A percentile compares a stretch with the other conserved stretches of the same genome.
Conservation (phyloP, 2,329 filamentous ascomycete species). For the Xylaria sp. region DNA sequence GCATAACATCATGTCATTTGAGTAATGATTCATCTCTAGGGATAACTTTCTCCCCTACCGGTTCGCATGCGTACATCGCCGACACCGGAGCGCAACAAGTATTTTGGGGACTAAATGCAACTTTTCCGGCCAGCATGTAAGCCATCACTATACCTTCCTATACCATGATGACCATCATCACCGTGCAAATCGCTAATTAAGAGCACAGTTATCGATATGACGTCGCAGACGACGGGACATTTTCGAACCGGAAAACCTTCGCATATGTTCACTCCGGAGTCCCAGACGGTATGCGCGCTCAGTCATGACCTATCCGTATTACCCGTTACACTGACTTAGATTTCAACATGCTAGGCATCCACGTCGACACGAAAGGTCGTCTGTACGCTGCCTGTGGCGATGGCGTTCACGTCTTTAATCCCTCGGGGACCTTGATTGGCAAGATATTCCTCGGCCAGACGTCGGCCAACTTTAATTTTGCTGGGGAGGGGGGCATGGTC, state of each 20-base stretch:
- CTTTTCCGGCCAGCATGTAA: slow-evolving; percentile 61
- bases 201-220: slow-evolving; percentile 58
- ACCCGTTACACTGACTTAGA: slow-evolving; percentile 14
- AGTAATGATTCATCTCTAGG: slow-evolving; percentile 50
- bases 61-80: slow-evolving; percentile 64
- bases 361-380: slow-evolving; percentile 65
- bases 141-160: slow-evolving; percentile 38
- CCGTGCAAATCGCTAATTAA: slow-evolving; percentile 14
- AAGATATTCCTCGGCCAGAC: slow-evolving; percentile 66
- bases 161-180: too few species aligned
- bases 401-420: slow-evolving; percentile 62
- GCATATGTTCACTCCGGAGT: slow-evolving; percentile 65
- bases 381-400: slow-evolving; percentile 65
- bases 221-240: slow-evolving; percentile 59
- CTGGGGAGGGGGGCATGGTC: slow-evolving; percentile 55
- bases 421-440: slow-evolving; percentile 61
- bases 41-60: slow-evolving; percentile 66
- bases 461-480: slow-evolving; percentile 63
- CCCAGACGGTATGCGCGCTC: slow-evolving; percentile 63
- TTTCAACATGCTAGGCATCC: slow-evolving; percentile 62
- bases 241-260: slow-evolving; percentile 63
- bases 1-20: background rate
- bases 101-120: slow-evolving; percentile 56
- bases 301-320: slow-evolving; percentile 21
- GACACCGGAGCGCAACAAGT: slow-evolving; percentile 65